Base-by-base conservation (phyloP, 228 moss, liverwort and hornwort species). In the Sphagnum magellanicum region DNA sequence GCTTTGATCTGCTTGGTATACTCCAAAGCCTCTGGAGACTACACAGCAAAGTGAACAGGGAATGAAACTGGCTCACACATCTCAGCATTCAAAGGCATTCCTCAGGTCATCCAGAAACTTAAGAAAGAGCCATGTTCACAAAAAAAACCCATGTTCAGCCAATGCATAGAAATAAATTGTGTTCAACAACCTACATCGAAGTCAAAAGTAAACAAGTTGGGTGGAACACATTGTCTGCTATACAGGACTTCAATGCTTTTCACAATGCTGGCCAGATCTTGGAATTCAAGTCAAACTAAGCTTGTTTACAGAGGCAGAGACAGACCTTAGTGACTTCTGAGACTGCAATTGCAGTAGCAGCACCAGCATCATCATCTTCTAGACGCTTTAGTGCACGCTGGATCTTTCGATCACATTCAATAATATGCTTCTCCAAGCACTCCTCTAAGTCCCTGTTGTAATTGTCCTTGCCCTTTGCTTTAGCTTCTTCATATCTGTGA, bases 311-410 rank as follows among this genome's bases (percentile, higher is more conserved):
- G 32, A 32, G 32, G 32, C 32, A 32, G 32, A 67, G 63, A 81
- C 83, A 67, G 76, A 96, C 96, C 96, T 96, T 84, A 6, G 96
- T 96, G 63, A 96, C 96, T 75, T 93, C 91, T 63, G 93, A 96
- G 70, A 96, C 96, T 70, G 96, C 96, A 64, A 96, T 93, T 50
- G 96, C 96, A 72, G 91, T 93, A 58, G 93, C 96, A 72, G 96
- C 96, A 68, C 96, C 96, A 65, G 92, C 96, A 69, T 96, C 96
- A 75, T 96, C 96, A 77, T 96, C 96, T 84, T 96, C 96, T 5
- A 96, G 83, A 68, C 96, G 91, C 73, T 96, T 96, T 72, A 96
- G 76, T 9, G 96, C 96, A 58, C 96, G 89, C 70, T 88, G 86
- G 69, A 96, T 96, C 73, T 96, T 96, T 68, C 96, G 86, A 53